Percentiles rank a stretch among this genome's conserved stretches.
Conservation (phyloP, 805 yeast species). For the Candida krabiensis region DNA sequence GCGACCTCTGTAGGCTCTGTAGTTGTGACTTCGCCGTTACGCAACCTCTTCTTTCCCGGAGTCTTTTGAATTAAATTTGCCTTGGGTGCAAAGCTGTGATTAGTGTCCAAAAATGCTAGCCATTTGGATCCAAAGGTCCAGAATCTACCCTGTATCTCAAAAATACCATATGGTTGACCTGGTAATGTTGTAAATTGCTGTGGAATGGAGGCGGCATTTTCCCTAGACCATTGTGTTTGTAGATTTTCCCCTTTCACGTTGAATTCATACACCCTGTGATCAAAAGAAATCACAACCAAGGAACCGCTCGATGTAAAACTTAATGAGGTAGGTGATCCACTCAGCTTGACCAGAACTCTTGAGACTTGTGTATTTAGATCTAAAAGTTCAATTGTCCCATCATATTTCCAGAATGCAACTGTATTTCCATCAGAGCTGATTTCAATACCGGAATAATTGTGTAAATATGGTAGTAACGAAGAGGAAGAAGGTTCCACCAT, state of each 20-base stretch:
- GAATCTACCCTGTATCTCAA: conserved; percentile 43
- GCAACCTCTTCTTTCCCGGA: conserved; percentile 31
- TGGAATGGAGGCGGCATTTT: conserved; percentile 76
- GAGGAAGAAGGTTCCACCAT: conserved; percentile 20
- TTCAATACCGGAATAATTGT: conserved; percentile 53
- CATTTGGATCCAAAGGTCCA: conserved; percentile 92
- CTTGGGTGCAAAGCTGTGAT: conserved; percentile 42
- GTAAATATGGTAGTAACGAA: conserved; percentile 32
- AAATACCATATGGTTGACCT: conserved; percentile 75
- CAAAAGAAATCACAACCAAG: conserved; percentile 66
- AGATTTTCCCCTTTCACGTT: conserved; percentile 36
- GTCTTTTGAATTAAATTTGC: conserved; percentile 32
- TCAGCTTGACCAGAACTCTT: conserved; percentile 55
- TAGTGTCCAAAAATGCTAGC: conserved; percentile 72
- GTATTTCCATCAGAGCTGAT: conserved; percentile 44
- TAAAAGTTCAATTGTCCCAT: conserved; percentile 63
- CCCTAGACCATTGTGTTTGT: conserved; percentile 76
- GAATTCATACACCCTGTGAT: conserved; percentile 74
- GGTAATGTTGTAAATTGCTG: conserved; percentile 52
- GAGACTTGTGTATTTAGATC: conserved; percentile 31
- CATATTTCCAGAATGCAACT: conserved; percentile 59
- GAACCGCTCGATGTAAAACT: conserved; percentile 50
- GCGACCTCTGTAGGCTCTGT: conserved; percentile 3
- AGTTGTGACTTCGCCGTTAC: conserved; percentile 27
- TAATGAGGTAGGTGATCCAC: conserved; percentile 60